phyloP scores from a whole-genome alignment of 2,329 filamentous ascomycete species.

The Calonectria ilicicola region DNA sequence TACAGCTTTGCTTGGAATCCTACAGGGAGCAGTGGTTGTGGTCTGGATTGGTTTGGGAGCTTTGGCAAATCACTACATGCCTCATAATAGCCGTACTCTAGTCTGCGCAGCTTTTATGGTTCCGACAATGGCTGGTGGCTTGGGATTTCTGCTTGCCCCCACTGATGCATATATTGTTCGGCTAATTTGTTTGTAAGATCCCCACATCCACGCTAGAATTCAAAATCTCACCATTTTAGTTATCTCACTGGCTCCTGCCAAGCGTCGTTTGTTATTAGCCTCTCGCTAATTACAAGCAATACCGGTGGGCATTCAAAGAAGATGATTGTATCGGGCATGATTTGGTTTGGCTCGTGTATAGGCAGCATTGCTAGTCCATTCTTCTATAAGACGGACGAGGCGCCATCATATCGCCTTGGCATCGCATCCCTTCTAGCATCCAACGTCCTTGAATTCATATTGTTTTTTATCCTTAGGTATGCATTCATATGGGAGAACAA shows the following conservation, averaged over 20 bases:
- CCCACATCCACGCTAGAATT: too few relatives aligned
- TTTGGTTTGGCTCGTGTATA: conserved; percentile 70
- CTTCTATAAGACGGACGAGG: conserved; percentile 68
- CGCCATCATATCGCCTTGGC: conserved; percentile 54
- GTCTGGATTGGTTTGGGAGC: conserved; percentile 56
- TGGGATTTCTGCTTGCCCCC: conserved; percentile 68
- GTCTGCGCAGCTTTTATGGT: conserved; percentile 67
- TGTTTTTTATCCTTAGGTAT: conserved; percentile 54
- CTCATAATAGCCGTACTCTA: conserved; percentile 62
- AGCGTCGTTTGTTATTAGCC: conserved; percentile 53
- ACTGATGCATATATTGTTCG: conserved; percentile 62
- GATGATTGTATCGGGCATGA: conserved; percentile 71
- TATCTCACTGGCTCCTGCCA: conserved; percentile 53
- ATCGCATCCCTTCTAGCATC: conserved; percentile 55
- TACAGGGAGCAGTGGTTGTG: conserved; percentile 51
- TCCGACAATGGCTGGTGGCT: conserved; percentile 68
- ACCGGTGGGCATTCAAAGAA: conserved; percentile 71
- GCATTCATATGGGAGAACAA: conserved; percentile 55
- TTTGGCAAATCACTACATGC: conserved; percentile 52
- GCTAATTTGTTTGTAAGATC: conserved; percentile 63
- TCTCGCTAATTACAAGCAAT: conserved; percentile 62
- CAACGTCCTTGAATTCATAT: conserved; percentile 51
- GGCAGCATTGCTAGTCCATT: conserved; percentile 73
- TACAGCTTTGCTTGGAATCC: conserved; percentile 53
- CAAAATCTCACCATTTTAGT: conserved; percentile 21